Evolutionary conservation across 768 basidiomycete genomes (phyloP).

Genomic region (Glaciozyma martinii): DNA sequence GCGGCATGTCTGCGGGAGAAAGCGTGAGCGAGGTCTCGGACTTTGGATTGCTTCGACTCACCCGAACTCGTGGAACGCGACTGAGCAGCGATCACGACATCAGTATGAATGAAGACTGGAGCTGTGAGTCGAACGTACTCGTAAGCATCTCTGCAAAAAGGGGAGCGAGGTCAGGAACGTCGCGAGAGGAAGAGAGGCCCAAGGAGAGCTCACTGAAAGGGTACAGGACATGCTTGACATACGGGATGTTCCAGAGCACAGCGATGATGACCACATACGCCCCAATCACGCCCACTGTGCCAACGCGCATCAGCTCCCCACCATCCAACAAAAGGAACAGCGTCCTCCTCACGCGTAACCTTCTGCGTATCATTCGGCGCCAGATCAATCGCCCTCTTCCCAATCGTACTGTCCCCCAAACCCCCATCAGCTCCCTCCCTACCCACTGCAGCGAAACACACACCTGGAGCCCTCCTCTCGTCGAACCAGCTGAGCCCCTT

Average conservation of each 20-base stretch:
- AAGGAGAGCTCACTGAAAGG: conserved; percentile 11
- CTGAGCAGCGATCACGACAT: neutral
- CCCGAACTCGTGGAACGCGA: conserved; percentile 26
- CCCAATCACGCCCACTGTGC: conserved; percentile 26
- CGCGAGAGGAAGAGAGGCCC: too few species aligned
- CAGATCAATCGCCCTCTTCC: too few species aligned
- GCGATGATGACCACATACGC: conserved; percentile 5
- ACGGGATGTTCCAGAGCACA: conserved; percentile 23
- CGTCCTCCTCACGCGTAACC: too few species aligned
- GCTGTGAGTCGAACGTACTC: neutral
- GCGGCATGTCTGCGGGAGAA: conserved; percentile 7
- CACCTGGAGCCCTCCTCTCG: too few species aligned
- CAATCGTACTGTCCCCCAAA: too few species aligned
- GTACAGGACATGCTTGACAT: conserved; percentile 9
- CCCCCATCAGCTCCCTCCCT: too few species aligned
- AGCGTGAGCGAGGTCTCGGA: neutral
- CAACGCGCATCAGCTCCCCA: too few species aligned
- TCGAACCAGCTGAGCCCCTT: too few species aligned
- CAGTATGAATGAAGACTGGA: neutral
- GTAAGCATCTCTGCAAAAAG: neutral
- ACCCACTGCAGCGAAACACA: too few species aligned
- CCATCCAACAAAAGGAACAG: too few species aligned
- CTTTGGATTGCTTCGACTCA: neutral
- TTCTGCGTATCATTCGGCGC: too few species aligned
- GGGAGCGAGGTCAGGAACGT: too few species aligned